Conservation (phyloP, 495 filamentous ascomycete genomes). For the Thozetella sp. region DNA sequence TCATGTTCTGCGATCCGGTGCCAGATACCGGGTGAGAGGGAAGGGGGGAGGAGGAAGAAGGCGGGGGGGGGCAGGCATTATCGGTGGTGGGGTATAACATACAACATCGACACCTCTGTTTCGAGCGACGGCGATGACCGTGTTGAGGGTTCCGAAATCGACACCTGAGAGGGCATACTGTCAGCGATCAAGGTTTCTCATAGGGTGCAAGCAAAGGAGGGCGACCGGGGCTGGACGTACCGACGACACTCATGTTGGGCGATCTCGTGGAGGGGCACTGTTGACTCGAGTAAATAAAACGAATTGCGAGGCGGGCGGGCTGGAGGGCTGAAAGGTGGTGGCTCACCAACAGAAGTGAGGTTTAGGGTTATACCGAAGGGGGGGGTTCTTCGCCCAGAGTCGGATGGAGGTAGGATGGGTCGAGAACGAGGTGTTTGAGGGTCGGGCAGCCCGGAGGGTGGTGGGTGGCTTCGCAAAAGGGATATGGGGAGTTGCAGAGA, state of each 20-base stretch:
- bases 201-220: background rate
- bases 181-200: background rate
- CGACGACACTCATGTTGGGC: constrained; percentile 53
- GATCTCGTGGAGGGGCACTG: constrained; percentile 22
- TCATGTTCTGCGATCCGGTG: background rate
- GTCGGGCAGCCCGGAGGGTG: constrained; percentile 4
- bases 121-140: constrained; percentile 93
- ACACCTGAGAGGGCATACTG: constrained; percentile 54
- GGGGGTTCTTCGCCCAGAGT: background rate
- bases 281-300: constrained; percentile 26
- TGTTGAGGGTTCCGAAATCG: constrained; percentile 97
- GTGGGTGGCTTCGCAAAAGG: constrained; percentile 1
- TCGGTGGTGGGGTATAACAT: constrained; percentile 47
- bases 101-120: constrained; percentile 99
- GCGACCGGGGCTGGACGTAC: constrained; percentile 19
- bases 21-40: background rate
- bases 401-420: background rate
- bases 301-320: background rate
- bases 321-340: background rate
- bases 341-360: constrained; percentile 12
- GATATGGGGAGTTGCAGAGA: background rate
- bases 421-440: constrained; percentile 1
- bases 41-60: background rate
- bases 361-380: background rate
- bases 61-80: background rate